A percentile compares a stretch with the other conserved stretches of the same genome.
These are phyloP conservation scores for Debaryomyces prosopidis DNA, from an alignment of 805 yeast genomes.

Conservation along the genomic window DNA sequence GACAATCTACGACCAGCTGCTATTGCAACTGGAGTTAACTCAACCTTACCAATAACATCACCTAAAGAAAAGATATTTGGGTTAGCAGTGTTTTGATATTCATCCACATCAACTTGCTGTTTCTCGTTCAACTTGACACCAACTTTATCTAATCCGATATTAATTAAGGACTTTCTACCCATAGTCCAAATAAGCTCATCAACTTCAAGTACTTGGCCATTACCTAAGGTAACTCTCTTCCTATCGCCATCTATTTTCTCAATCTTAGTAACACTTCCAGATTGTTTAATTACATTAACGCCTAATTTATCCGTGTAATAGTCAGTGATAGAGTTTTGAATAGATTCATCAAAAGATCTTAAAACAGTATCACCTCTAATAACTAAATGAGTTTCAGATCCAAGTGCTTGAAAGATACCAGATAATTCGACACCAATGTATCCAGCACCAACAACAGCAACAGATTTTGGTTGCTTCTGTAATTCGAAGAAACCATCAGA, in stretches of 20 bases:
- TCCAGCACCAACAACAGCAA: constrained; percentile 97
- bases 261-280: constrained; percentile 43
- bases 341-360: constrained; percentile 81
- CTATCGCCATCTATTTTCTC: constrained; percentile 33
- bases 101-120: constrained; percentile 77
- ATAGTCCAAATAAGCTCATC: constrained; percentile 91
- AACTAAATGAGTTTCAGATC: constrained; percentile 80
- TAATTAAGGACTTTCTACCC: constrained; percentile 80
- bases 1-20: constrained; percentile 96
- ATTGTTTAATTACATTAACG: constrained; percentile 70
- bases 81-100: constrained; percentile 79
- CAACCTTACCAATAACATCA: constrained; percentile 90
- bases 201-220: constrained; percentile 48
- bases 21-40: constrained; percentile 97
- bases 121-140: constrained; percentile 63
- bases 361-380: constrained; percentile 91
- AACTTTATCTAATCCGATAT: constrained; percentile 73
- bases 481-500: constrained; percentile 91
- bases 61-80: constrained; percentile 81
- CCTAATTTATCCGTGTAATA: constrained; percentile 77
- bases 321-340: constrained; percentile 78
- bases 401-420: constrained; percentile 89
- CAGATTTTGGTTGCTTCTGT: constrained; percentile 81
- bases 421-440: constrained; percentile 95
- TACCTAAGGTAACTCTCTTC: constrained; percentile 38